These are phyloP conservation scores for Solanum corneliomulleri DNA, from an alignment of 257 asterid genomes.

Conservation along the genomic window DNA sequence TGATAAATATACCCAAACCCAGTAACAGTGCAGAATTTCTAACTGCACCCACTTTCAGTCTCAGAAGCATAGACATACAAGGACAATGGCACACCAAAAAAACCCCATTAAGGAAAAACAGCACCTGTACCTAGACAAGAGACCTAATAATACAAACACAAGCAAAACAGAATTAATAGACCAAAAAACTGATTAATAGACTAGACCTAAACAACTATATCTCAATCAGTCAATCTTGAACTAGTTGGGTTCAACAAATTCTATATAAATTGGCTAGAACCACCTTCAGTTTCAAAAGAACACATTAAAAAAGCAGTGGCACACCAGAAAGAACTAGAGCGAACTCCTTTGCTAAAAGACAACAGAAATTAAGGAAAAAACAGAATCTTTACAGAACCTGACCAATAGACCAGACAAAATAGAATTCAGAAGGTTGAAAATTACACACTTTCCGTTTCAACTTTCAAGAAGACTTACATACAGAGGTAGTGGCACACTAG, in stretches of 20 bases:
- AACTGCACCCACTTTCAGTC: neutral
- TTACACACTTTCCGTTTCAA: neutral
- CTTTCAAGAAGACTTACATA: neutral
- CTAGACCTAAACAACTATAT: neutral
- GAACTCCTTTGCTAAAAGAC: neutral
- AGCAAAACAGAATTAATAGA: neutral
- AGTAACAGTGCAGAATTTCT: neutral
- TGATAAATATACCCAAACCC: neutral
- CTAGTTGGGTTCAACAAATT: neutral
- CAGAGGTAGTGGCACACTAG: neutral
- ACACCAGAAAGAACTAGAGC: neutral
- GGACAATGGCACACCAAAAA: neutral
- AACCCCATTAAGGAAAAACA: neutral
- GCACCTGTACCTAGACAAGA: neutral
- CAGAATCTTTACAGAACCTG: neutral
- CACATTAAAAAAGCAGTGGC: neutral
- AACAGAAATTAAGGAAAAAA: neutral
- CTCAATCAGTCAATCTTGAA: neutral
- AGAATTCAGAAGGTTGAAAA: neutral
- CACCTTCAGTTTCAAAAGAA: neutral
- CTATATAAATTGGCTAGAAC: neutral
- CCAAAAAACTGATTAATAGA: neutral
- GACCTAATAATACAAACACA: neutral
- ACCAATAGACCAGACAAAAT: neutral
- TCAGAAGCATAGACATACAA: neutral